A percentile compares a stretch with the other conserved stretches of the same genome.
Conservation (phyloP, 2,329 filamentous ascomycete species). For the Pleoardoris graminearum region DNA sequence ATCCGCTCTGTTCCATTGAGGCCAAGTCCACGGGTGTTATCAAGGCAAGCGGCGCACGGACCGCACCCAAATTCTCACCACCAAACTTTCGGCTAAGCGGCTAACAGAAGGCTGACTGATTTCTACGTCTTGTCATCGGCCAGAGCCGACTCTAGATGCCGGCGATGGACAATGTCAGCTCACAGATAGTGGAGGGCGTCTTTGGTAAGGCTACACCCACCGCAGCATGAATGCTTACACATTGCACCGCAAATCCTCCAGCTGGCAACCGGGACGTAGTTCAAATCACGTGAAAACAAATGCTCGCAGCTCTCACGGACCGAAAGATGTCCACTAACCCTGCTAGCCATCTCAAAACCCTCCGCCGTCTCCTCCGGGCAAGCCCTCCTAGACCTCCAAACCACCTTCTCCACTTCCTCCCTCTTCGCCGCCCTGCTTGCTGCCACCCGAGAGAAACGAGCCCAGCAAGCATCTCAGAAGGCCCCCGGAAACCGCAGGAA, state of each 20-base stretch:
- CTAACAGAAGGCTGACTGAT: too few species aligned
- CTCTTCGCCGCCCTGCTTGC: conserved; percentile 11
- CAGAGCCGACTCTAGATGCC: too few species aligned
- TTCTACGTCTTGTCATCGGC: too few species aligned
- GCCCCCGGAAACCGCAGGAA: neutral
- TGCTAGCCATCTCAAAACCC: conserved; percentile 12
- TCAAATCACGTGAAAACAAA: neutral
- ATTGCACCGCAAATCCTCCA: neutral
- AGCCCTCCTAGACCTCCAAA: conserved; percentile 12
- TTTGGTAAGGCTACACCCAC: neutral
- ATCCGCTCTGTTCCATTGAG: too few species aligned
- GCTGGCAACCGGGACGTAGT: neutral
- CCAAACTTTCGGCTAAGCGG: too few species aligned
- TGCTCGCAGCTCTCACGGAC: neutral
- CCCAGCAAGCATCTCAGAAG: conserved; percentile 1
- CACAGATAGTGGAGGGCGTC: neutral
- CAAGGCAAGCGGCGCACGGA: too few species aligned
- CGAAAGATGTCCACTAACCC: neutral
- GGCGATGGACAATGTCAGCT: neutral
- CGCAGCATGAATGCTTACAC: neutral
- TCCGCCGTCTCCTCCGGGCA: conserved; percentile 8
- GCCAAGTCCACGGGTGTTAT: too few species aligned
- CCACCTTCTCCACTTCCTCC: conserved; percentile 8
- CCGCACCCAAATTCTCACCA: too few species aligned
- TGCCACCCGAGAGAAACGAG: neutral